Evolutionary conservation across 2,329 filamentous ascomycete genomes (phyloP), one percentile per base, ranked within the genome.

Genomic region (Venturia pyrina): DNA sequence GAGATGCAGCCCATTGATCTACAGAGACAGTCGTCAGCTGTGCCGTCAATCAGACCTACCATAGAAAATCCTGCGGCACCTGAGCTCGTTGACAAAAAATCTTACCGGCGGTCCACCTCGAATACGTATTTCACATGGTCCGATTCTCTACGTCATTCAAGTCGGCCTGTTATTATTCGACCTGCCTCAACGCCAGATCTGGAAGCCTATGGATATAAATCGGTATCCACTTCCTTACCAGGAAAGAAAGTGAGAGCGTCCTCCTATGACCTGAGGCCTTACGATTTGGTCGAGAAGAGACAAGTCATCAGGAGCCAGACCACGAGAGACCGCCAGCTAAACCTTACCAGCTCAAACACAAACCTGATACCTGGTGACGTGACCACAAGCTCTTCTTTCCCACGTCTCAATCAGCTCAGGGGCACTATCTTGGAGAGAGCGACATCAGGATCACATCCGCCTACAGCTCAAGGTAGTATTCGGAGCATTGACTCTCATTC

Each of bases 71-170:
- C 75, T 11, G 72, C 19, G 8, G 5, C 32, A 11, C 1, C 7
- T 19, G 40, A 73, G 10, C 77, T 76, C 66, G 40, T 28, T 8
- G 37, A 34, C 40, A n/a, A 5, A 40, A 62, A 46, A 28, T 19
- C 32, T 8, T 24, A 11, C 11, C 21, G 13, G 37, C 56, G 69
- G 70, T n/a, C 73, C 70, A 24, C 21, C 43, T 62, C 64, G 65
- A 73, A 70, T 24, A 75, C 74, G 66, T 75, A 73, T 69, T 73
- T 76, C 65, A 76, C 77, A 0, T 79, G 78, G 78, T 79, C 78
- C 7, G 76, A 78, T 48, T 80, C 78, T 46, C 68, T 71, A 60
- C 71, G 68, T 59, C 62, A 66, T 62, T 67, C 70, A 37, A 72
- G 70, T 62, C 60, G 64, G 53, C 68, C 67, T 10, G 68, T 17